Conservation (phyloP, 768 basidiomycete species). For the Cyathus striatus region DNA sequence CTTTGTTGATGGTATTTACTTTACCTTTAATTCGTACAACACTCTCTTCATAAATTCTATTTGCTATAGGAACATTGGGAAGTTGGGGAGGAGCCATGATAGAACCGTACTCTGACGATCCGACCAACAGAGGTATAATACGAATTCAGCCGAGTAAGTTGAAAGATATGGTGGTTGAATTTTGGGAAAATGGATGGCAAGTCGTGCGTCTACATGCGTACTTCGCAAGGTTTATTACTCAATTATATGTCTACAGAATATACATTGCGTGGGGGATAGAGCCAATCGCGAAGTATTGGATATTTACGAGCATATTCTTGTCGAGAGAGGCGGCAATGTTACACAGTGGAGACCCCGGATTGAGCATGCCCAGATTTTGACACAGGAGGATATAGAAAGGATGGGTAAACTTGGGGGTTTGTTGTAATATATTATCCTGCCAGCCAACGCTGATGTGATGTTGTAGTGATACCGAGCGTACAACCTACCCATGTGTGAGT, state of each 20-base stretch:
- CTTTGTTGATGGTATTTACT: slow-evolving; percentile 65
- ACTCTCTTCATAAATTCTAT: too few species aligned
- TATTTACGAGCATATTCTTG: slow-evolving; percentile 68
- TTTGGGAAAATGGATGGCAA: slow-evolving; percentile 76
- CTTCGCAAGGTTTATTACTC: too few species aligned
- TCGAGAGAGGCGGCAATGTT: slow-evolving; percentile 29
- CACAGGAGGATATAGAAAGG: slow-evolving; percentile 60
- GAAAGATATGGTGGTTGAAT: slow-evolving; percentile 47
- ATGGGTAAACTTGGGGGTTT: slow-evolving; percentile 65
- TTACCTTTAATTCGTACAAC: too few species aligned
- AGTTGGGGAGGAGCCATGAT: slow-evolving; percentile 81
- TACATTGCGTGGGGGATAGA: slow-evolving; percentile 85
- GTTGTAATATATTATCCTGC: neutral
- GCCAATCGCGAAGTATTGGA: slow-evolving; percentile 83
- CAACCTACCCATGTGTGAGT: slow-evolving; percentile 89
- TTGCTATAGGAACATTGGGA: slow-evolving; percentile 83
- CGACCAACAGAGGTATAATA: slow-evolving; percentile 67
- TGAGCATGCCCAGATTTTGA: slow-evolving; percentile 92
- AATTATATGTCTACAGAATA: too few species aligned
- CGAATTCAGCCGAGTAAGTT: slow-evolving; percentile 50
- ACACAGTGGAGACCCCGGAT: slow-evolving; percentile 66
- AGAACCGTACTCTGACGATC: slow-evolving; percentile 79
- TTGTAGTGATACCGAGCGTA: slow-evolving; percentile 79
- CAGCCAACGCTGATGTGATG: neutral
- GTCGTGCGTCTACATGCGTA: too few species aligned